A percentile compares a stretch with the other conserved stretches of the same genome.
These are phyloP conservation scores for Ogataea ganodermae DNA, from an alignment of 805 yeast genomes.

Conservation along the genomic window DNA sequence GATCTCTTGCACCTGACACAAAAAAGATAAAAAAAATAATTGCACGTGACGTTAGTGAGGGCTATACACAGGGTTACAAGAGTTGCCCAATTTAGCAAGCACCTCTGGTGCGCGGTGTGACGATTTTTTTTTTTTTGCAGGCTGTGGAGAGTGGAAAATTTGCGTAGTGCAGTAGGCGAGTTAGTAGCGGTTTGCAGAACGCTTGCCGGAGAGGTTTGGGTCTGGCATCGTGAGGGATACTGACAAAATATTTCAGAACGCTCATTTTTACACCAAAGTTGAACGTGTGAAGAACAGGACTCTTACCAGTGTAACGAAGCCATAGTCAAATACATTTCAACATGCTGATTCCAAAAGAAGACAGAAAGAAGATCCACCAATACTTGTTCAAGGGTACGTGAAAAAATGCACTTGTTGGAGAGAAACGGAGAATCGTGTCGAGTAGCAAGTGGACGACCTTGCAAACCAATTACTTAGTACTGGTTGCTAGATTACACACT, in stretches of 20 bases:
- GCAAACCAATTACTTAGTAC: neutral
- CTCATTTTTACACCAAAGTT: conserved; percentile 1
- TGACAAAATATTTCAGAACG: conserved; percentile 5
- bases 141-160: conserved; percentile 12
- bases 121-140: conserved; percentile 6
- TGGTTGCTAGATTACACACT: neutral
- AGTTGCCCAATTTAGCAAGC: conserved; percentile 1
- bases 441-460: neutral
- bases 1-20: neutral
- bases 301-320: conserved; percentile 6
- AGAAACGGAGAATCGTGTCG: neutral
- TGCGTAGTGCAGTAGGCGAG: conserved; percentile 7
- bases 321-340: conserved; percentile 34
- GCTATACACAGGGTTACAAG: neutral
- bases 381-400: conserved; percentile 97
- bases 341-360: conserved; percentile 99
- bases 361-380: conserved; percentile 98
- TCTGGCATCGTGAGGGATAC: conserved; percentile 3
- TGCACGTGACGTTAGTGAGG: conserved; percentile 17
- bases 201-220: conserved; percentile 6
- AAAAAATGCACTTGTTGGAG: neutral
- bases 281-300: neutral
- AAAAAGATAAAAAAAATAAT: neutral
- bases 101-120: conserved; percentile 4
- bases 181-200: neutral